A percentile compares a stretch with the other conserved stretches of the same genome.
phyloP scores from a whole-genome alignment of 768 basidiomycete genomes.

The Pleurotus tuber-regium region DNA sequence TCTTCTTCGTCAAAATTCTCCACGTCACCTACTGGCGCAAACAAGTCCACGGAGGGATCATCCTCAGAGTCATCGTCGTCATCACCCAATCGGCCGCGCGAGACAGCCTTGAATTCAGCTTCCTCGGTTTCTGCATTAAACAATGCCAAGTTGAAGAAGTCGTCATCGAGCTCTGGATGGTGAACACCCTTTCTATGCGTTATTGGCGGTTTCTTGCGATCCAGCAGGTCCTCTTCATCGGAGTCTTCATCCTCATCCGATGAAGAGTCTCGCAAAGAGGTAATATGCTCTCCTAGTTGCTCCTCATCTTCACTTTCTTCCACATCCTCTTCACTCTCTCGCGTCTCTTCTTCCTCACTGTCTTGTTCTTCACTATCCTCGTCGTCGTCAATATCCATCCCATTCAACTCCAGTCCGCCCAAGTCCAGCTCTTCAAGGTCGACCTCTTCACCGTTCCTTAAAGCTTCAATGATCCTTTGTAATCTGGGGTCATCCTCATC shows the following conservation, averaged over 20 bases:
- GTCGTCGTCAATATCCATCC: constrained; percentile 31
- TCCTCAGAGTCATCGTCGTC: constrained; percentile 54
- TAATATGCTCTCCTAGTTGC: constrained; percentile 23
- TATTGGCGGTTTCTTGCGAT: constrained; percentile 19
- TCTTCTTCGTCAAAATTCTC: constrained; percentile 44
- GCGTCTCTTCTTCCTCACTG: constrained; percentile 28
- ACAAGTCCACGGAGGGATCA: constrained; percentile 61
- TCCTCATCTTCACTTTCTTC: constrained; percentile 20
- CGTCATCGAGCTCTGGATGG: constrained; percentile 69
- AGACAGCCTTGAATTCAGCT: constrained; percentile 63
- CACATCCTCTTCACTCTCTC: constrained; percentile 22
- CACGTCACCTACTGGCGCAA: constrained; percentile 52
- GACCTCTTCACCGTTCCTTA: constrained; percentile 26
- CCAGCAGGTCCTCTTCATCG: constrained; percentile 17
- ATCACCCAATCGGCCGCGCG: constrained; percentile 56
- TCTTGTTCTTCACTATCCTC: constrained; percentile 25
- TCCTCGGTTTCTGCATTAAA: constrained; percentile 88
- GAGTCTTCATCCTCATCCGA: constrained; percentile 33
- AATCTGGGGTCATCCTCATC: constrained; percentile 25
- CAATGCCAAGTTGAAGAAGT: constrained; percentile 82
- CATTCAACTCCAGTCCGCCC: constrained; percentile 29
- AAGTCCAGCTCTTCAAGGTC: constrained; percentile 27
- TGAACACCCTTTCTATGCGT: constrained; percentile 22
- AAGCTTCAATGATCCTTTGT: constrained; percentile 22
- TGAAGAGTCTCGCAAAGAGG: constrained; percentile 36